Conservation (phyloP, 164 flowering plant species). For the Kingdonia uniflora region DNA sequence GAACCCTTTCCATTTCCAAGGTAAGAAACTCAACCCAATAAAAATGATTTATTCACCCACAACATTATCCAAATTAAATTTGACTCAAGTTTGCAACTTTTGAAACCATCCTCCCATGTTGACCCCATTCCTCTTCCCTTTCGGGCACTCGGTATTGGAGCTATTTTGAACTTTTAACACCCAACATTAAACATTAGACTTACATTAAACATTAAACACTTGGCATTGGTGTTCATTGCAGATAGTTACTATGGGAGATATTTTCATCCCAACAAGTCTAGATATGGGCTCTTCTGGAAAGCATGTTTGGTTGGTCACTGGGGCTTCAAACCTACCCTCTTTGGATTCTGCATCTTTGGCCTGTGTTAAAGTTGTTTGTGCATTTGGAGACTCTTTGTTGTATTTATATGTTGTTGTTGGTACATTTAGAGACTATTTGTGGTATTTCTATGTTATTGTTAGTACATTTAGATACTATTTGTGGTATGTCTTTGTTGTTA, state of each 20-base stretch:
- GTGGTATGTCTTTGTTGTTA: no score
- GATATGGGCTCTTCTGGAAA: slow-evolving; percentile 31
- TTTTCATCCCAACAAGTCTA: slow-evolving; percentile 67
- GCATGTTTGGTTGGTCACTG: slow-evolving; percentile 73
- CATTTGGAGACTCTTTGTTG: no score
- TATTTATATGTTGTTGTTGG: no score
- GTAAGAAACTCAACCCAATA: slow-evolving; percentile 22
- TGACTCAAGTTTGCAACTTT: not conserved
- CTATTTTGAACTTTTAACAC: not conserved
- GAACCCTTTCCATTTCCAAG: slow-evolving; percentile 48
- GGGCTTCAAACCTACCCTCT: slow-evolving; percentile 48
- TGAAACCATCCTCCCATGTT: not conserved
- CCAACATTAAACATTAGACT: not conserved
- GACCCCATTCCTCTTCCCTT: not conserved
- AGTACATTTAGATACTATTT: no score
- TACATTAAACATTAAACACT: no score
- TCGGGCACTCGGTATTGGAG: not conserved
- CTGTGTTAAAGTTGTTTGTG: slow-evolving; percentile 55
- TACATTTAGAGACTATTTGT: no score
- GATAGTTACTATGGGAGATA: slow-evolving; percentile 43
- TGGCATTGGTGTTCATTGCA: slow-evolving; percentile 10
- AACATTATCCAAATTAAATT: not conserved
- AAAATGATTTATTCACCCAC: not conserved
- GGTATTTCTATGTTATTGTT: no score
- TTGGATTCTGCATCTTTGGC: slow-evolving; percentile 30